A percentile compares a stretch with the other conserved stretches of the same genome.
phyloP scores from a whole-genome alignment of 805 yeast genomes.

The Komagataella phaffii region DNA sequence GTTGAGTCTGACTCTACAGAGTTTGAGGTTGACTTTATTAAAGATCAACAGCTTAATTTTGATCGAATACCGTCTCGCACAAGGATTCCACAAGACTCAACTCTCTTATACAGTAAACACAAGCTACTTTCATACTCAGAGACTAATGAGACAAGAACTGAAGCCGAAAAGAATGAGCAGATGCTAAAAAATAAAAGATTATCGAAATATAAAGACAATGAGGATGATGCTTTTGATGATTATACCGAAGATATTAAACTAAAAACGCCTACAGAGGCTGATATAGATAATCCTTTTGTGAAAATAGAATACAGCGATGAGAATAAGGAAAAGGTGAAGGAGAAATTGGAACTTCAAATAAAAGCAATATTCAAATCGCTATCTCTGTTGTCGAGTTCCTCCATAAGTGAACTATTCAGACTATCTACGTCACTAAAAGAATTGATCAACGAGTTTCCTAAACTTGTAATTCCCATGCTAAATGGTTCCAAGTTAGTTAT shows the following conservation, averaged over 20 bases:
- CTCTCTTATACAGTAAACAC: not conserved
- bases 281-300: not conserved
- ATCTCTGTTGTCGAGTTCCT: not conserved
- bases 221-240: not conserved
- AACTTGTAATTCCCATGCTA: not conserved
- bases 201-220: not conserved
- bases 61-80: not conserved
- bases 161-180: not conserved
- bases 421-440: not conserved
- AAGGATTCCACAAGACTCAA: not conserved
- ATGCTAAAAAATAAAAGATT: not conserved
- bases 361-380: not conserved
- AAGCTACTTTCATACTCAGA: not conserved
- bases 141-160: not conserved
- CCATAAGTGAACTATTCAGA: not conserved
- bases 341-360: not conserved
- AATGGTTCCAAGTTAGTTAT: not conserved
- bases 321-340: not conserved
- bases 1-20: not conserved
- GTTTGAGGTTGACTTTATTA: not conserved
- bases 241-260: not conserved
- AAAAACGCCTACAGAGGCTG: not conserved
- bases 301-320: not conserved
- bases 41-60: not conserved
- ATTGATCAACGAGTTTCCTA: not conserved